Evolutionary conservation across 2,329 filamentous ascomycete species (phyloP).

Genomic region (Neobulgaria alba): DNA sequence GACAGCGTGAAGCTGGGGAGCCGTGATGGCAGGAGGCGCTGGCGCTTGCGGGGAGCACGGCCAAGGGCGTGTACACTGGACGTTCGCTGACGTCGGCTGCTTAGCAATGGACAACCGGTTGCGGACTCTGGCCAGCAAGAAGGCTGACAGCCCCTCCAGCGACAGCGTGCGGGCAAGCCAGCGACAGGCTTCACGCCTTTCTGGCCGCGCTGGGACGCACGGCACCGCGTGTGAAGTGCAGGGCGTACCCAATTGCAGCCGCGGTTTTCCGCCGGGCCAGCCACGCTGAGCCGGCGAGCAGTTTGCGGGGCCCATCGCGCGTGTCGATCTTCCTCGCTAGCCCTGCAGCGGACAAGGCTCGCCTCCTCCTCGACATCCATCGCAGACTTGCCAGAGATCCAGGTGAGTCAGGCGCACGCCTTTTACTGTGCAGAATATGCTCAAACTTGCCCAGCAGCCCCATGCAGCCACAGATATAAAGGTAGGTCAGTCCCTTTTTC

Average conservation of each 20-base stretch:
- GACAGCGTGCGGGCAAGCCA: too few species aligned
- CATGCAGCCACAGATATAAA: too few species aligned
- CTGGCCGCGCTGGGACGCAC: too few species aligned
- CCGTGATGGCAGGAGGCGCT: conserved; percentile 13
- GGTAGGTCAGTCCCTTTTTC: conserved; percentile 4
- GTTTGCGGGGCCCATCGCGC: background rate
- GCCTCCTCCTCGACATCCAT: background rate
- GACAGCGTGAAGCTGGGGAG: conserved; percentile 1
- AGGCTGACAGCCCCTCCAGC: too few species aligned
- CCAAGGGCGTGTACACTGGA: conserved; percentile 1
- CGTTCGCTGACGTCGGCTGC: background rate
- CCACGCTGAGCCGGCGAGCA: too few species aligned
- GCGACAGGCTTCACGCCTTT: too few species aligned
- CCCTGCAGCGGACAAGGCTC: background rate
- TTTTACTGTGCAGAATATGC: conserved; percentile 6
- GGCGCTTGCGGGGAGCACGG: too few species aligned
- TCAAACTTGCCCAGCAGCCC: conserved; percentile 3
- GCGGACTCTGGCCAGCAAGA: too few species aligned
- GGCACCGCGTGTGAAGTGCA: too few species aligned
- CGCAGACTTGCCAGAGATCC: too few species aligned
- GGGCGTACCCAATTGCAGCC: too few species aligned
- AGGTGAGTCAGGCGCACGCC: conserved; percentile 15
- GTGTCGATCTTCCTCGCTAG: background rate
- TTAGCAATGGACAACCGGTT: conserved; percentile 10
- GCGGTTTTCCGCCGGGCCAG: too few species aligned